Evolutionary conservation across 257 asterid species (phyloP).

Genomic region (Solanum bukasovii): DNA sequence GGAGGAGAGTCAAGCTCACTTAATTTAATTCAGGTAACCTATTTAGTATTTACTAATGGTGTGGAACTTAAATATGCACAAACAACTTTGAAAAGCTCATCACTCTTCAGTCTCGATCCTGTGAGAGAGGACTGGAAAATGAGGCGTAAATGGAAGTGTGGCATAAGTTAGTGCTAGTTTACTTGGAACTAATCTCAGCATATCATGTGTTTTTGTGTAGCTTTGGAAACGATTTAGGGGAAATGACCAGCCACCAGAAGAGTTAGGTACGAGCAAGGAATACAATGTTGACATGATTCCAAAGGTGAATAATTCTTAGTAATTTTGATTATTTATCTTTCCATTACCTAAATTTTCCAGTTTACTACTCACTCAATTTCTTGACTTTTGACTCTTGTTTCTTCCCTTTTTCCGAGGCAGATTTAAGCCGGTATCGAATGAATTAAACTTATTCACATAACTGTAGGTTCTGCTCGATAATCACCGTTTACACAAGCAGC

Average conservation of each 20-base stretch:
- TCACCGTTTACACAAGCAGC: neutral
- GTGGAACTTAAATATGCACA: conserved; percentile 21
- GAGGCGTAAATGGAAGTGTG: neutral
- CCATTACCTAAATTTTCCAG: neutral
- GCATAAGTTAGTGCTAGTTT: neutral
- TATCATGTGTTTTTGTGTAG: conserved; percentile 13
- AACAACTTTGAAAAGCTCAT: neutral
- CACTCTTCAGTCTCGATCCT: neutral
- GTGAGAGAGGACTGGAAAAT: neutral
- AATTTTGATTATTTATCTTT: neutral
- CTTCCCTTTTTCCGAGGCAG: neutral
- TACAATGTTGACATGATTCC: conserved; percentile 98
- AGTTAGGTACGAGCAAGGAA: conserved; percentile 76
- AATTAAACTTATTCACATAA: neutral
- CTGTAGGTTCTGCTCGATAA: neutral
- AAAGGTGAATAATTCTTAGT: conserved; percentile 35
- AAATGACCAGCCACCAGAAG: conserved; percentile 56
- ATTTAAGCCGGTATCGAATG: neutral
- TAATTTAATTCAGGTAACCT: conserved; percentile 66
- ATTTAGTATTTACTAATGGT: conserved; percentile 11
- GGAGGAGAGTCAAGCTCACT: conserved; percentile 94
- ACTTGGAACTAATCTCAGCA: neutral
- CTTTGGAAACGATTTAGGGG: conserved; percentile 97
- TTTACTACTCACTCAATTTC: neutral
- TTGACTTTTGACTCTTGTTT: neutral